Conservation (phyloP, 2,329 filamentous ascomycete genomes). For the Stachybotrys echinatus region DNA sequence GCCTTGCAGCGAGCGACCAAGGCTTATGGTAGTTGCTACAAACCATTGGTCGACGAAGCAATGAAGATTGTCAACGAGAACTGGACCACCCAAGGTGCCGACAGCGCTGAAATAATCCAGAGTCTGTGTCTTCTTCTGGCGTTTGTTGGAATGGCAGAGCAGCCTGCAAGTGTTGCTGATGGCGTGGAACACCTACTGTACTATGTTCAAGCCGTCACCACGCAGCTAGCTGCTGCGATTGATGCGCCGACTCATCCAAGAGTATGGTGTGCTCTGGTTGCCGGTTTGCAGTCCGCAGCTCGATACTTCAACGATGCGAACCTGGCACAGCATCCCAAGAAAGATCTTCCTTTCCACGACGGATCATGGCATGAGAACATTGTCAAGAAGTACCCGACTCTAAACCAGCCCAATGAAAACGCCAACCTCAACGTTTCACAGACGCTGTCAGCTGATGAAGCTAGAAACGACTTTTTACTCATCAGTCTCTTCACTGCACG, state of each 20-base stretch:
- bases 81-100: conserved; percentile 11
- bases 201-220: conserved; percentile 27
- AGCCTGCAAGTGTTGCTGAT: conserved; percentile 17
- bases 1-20: conserved; percentile 33
- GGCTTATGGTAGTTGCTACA: conserved; percentile 29
- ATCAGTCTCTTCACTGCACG: conserved; percentile 30
- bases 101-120: conserved; percentile 22
- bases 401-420: conserved; percentile 13
- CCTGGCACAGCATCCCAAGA: conserved; percentile 13
- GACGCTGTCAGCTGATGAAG: conserved; percentile 14
- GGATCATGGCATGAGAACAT: conserved; percentile 19
- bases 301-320: conserved; percentile 38
- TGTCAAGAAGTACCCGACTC: conserved; percentile 18
- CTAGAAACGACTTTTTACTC: conserved; percentile 32
- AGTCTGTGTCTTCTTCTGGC: conserved; percentile 38
- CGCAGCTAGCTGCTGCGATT: conserved; percentile 30
- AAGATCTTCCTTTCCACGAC: conserved; percentile 10
- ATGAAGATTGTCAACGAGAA: conserved; percentile 18
- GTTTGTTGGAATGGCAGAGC: conserved; percentile 42
- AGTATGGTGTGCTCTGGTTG: conserved; percentile 32
- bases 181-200: conserved; percentile 35
- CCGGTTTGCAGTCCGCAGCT: conserved; percentile 27
- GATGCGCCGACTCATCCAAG: conserved; percentile 21
- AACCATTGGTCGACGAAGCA: conserved; percentile 22
- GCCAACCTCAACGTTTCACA: not conserved